Percentiles rank a stretch among this genome's conserved stretches.
Conservation (phyloP, 2,329 filamentous ascomycete genomes). For the Trichoderma semiorbis region DNA sequence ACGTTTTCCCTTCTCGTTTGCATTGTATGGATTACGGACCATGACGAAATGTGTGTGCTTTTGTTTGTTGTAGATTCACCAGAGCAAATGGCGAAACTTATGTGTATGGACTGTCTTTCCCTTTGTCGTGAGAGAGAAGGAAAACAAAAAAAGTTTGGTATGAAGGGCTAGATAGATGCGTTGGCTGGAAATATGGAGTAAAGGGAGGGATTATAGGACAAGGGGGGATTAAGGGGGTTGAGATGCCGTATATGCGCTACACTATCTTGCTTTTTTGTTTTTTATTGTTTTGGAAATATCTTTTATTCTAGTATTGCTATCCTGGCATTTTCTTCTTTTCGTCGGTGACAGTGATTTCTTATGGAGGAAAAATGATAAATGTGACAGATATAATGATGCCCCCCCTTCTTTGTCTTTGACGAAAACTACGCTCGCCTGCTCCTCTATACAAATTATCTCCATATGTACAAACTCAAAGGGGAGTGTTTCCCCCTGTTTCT, state of each 20-base stretch:
- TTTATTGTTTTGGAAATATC: background rate
- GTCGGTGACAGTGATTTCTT: background rate
- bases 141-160: slow-evolving; percentile 8
- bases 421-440: background rate
- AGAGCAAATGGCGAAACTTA: background rate
- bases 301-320: background rate
- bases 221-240: background rate
- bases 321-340: background rate
- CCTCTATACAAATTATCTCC: background rate
- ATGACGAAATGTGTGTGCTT: slow-evolving; percentile 18
- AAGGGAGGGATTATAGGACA: background rate
- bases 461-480: background rate
- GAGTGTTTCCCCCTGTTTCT: background rate
- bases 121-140: slow-evolving; percentile 1
- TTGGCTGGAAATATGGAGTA: slow-evolving; percentile 12
- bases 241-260: slow-evolving; percentile 11
- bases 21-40: slow-evolving; percentile 19
- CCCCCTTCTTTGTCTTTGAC: background rate
- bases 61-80: slow-evolving; percentile 6
- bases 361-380: background rate
- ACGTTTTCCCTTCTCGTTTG: slow-evolving; percentile 10
- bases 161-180: slow-evolving; percentile 5
- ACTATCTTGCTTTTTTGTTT: background rate
- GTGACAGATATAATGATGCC: background rate
- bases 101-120: background rate